Evolutionary conservation across 495 filamentous ascomycete species (phyloP).

Genomic region (Zalerion maritima): DNA sequence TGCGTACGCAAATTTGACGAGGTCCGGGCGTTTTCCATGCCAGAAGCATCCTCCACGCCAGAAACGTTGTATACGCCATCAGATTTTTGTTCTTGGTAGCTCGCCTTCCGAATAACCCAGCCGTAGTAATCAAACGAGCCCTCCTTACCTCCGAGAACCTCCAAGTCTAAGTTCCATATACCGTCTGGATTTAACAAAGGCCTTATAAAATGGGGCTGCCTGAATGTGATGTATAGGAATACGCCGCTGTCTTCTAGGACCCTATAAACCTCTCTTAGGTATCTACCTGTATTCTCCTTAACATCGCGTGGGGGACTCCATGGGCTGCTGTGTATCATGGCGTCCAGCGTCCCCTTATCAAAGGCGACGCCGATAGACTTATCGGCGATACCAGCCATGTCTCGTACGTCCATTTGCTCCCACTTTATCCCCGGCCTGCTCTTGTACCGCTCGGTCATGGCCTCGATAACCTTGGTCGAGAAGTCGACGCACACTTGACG

Average conservation of each 20-base stretch:
- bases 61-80: too few relatives aligned
- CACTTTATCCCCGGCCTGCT: conserved; percentile 26
- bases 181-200: conserved; percentile 30
- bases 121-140: conserved; percentile 37
- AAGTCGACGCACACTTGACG: conserved; percentile 46
- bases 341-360: conserved; percentile 48
- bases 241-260: conserved; percentile 37
- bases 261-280: conserved; percentile 39
- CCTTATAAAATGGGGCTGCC: conserved; percentile 46
- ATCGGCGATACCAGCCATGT: conserved; percentile 24
- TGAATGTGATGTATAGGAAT: conserved; percentile 43
- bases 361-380: conserved; percentile 39
- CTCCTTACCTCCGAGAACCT: conserved; percentile 21
- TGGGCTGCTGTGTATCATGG: conserved; percentile 42
- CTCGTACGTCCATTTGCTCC: conserved; percentile 36
- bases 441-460: conserved; percentile 31
- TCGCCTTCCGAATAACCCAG: conserved; percentile 32
- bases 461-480: conserved; percentile 33
- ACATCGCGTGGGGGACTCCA: conserved; percentile 44
- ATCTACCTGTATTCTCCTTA: conserved; percentile 30
- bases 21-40: too few relatives aligned
- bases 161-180: conserved; percentile 28
- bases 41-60: too few relatives aligned
- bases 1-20: too few relatives aligned
- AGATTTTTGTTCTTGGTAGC: too few relatives aligned